A percentile compares a stretch with the other conserved stretches of the same genome.
These are phyloP conservation scores for Centaurea solstitialis DNA, from an alignment of 129 eudicot genomes.

Conservation along the genomic window DNA sequence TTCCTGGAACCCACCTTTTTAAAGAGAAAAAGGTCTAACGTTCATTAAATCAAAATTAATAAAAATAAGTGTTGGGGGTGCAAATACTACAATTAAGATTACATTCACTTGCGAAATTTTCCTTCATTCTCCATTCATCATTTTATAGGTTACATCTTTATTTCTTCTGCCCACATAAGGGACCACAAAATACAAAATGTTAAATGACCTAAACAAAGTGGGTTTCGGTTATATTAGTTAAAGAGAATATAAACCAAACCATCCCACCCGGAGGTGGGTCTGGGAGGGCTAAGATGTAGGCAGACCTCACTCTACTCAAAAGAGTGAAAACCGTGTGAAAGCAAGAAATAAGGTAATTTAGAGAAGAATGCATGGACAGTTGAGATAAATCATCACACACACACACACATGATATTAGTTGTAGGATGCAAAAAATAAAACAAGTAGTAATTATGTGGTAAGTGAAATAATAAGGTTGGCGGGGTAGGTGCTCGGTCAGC, in stretches of 20 bases:
- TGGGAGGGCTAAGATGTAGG: no score
- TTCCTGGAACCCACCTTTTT: slow-evolving; percentile 85
- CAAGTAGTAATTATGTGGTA: background rate
- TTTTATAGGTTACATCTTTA: background rate
- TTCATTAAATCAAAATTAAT: background rate
- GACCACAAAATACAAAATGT: background rate
- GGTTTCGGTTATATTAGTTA: background rate
- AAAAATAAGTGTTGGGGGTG: background rate
- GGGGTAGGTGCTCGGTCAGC: background rate
- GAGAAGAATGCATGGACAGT: background rate
- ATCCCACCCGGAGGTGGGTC: no score
- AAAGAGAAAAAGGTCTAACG: background rate
- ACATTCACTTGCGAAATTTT: background rate
- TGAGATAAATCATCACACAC: background rate
- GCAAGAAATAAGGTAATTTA: background rate
- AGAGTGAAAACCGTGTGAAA: no score
- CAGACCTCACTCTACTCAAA: no score
- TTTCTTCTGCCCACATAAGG: background rate
- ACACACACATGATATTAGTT: background rate
- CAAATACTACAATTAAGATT: background rate
- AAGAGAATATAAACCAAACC: background rate
- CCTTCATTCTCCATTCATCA: background rate
- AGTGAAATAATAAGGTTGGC: background rate
- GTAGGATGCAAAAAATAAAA: background rate
- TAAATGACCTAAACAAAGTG: background rate